Percentiles rank a stretch among this genome's conserved stretches.
These are phyloP conservation scores for Agrostemma githago DNA, from an alignment of 148 eudicot genomes.

Conservation along the genomic window DNA sequence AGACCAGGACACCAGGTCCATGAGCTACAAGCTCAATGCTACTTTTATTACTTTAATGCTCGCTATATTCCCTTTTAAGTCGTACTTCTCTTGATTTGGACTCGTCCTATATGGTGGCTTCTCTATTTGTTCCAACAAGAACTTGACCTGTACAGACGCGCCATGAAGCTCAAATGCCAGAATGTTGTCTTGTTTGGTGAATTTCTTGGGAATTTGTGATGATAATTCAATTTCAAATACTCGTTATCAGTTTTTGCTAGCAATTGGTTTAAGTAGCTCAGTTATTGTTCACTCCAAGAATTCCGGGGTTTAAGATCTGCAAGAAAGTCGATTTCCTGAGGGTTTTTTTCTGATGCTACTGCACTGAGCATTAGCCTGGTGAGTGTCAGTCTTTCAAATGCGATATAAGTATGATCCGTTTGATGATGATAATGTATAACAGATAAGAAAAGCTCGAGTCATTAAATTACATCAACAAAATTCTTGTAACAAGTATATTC, in stretches of 20 bases:
- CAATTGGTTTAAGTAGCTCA: background rate
- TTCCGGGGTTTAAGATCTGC: background rate
- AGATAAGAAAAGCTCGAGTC: background rate
- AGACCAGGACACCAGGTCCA: no score
- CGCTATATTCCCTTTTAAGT: no score
- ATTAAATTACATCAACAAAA: background rate
- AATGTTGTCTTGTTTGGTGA: background rate
- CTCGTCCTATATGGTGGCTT: no score
- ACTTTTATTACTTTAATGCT: no score
- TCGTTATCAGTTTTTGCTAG: background rate
- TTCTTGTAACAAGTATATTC: constrained; percentile 2
- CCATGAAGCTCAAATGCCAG: background rate
- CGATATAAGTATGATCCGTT: no score
- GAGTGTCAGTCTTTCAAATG: background rate
- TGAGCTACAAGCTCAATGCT: no score
- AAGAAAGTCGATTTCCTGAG: background rate
- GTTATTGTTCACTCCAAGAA: background rate
- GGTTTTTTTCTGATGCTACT: background rate
- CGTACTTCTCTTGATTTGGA: no score
- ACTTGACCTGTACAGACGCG: no score
- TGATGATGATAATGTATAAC: background rate
- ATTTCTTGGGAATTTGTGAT: background rate
- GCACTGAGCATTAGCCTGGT: background rate
- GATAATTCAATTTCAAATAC: background rate
- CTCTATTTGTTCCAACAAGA: no score